Percentiles rank a stretch among this genome's conserved stretches.
Conservation (phyloP, 495 filamentous ascomycete genomes). For the Daldinia vernicosa region DNA sequence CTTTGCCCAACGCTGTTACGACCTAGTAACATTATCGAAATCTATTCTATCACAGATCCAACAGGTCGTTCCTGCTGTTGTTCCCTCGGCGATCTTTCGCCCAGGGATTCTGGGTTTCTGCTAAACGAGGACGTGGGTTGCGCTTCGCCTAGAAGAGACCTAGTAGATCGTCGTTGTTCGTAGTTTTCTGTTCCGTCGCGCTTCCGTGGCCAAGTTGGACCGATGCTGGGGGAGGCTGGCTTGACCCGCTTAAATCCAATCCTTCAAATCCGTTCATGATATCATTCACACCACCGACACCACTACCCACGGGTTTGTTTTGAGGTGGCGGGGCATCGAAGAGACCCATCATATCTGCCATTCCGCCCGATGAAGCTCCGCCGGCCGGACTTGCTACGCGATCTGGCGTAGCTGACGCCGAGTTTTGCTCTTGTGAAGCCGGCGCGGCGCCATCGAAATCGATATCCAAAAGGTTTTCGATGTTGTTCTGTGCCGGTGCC, state of each 20-base stretch:
- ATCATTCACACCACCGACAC: slow-evolving; percentile 59
- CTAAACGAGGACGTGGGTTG: not conserved
- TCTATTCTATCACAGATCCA: slow-evolving; percentile 27
- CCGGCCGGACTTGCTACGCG: slow-evolving; percentile 72
- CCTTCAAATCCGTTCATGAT: slow-evolving; percentile 87
- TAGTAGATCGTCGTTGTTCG: slow-evolving; percentile 89
- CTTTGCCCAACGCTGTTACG: not conserved
- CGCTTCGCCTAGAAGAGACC: slow-evolving; percentile 74
- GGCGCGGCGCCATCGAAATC: slow-evolving; percentile 97
- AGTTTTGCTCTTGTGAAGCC: slow-evolving; percentile 81
- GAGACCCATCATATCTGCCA: slow-evolving; percentile 92
- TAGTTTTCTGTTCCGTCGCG: slow-evolving; percentile 56
- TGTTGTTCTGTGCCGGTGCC: slow-evolving; percentile 71
- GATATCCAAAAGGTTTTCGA: slow-evolving; percentile 96
- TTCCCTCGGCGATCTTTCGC: not conserved
- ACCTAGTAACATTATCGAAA: not conserved
- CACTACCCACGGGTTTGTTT: slow-evolving; percentile 44
- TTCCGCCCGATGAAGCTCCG: slow-evolving; percentile 61
- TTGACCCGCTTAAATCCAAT: slow-evolving; percentile 73
- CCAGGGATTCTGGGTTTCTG: slow-evolving; percentile 12
- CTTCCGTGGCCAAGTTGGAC: slow-evolving; percentile 57
- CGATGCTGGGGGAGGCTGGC: slow-evolving; percentile 65
- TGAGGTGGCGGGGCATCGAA: slow-evolving; percentile 66
- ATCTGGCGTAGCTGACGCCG: slow-evolving; percentile 78
- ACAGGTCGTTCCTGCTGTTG: slow-evolving; percentile 5